A percentile compares a stretch with the other conserved stretches of the same genome.
Conservation (phyloP, 352 stramenopile genomes). For the Pythium periplocum region DNA sequence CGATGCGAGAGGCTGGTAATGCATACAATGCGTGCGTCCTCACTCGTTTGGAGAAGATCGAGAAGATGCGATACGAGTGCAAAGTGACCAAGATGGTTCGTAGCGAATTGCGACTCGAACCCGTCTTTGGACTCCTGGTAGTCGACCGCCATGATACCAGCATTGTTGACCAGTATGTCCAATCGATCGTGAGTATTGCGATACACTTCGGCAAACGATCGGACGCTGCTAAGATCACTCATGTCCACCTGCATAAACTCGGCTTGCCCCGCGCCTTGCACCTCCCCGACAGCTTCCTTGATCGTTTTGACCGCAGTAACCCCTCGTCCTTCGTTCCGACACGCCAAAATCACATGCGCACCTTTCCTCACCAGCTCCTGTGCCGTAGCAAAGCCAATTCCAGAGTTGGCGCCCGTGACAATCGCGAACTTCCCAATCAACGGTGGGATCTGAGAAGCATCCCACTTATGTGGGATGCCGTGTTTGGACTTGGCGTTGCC, state of each 20-base stretch:
- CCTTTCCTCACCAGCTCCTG: too few species aligned
- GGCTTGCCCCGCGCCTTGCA: slow-evolving; percentile 2
- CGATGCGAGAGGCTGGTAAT: slow-evolving; percentile 59
- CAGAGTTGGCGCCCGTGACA: too few species aligned
- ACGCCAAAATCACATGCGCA: too few species aligned
- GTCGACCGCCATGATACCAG: slow-evolving; percentile 61
- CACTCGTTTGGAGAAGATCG: slow-evolving; percentile 50
- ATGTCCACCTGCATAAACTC: slow-evolving; percentile 77
- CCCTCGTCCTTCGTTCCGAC: too few species aligned
- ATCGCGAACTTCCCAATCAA: too few species aligned
- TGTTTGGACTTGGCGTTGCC: too few species aligned
- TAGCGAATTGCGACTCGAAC: slow-evolving; percentile 92
- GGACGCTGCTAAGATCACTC: slow-evolving; percentile 48
- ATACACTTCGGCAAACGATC: slow-evolving; percentile 42
- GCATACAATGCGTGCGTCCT: slow-evolving; percentile 36
- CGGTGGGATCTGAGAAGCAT: too few species aligned
- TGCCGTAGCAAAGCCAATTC: too few species aligned
- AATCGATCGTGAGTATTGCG: slow-evolving; percentile 34
- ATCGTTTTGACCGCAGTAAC: too few species aligned
- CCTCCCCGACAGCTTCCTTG: too few species aligned
- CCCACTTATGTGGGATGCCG: too few species aligned
- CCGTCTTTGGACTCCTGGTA: slow-evolving; percentile 80
- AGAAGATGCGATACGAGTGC: slow-evolving; percentile 83
- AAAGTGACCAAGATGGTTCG: slow-evolving; percentile 94
- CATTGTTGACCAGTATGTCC: slow-evolving; percentile 84